phyloP scores from a whole-genome alignment of 2,329 filamentous ascomycete species.

The Fusarium sp. region DNA sequence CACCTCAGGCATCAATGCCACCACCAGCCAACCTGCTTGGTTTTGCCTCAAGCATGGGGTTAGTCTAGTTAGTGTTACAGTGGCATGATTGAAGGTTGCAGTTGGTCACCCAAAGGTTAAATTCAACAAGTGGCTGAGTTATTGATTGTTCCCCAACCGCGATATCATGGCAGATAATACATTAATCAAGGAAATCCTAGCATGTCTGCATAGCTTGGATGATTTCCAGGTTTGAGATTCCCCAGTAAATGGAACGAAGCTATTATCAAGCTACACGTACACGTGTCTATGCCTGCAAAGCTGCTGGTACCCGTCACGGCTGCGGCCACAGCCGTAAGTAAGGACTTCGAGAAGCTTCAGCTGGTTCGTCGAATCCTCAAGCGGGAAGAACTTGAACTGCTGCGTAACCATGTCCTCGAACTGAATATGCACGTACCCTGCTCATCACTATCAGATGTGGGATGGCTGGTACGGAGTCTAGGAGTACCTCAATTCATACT shows the following conservation, averaged over 20 bases:
- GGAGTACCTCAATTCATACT: background rate
- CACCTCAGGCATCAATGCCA: background rate
- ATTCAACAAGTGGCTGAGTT: background rate
- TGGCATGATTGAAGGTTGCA: slow-evolving; percentile 13
- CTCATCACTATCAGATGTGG: background rate
- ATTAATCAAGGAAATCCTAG: slow-evolving; percentile 5
- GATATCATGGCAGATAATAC: slow-evolving; percentile 19
- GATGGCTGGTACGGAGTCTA: background rate
- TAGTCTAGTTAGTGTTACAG: slow-evolving; percentile 10
- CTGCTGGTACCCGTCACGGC: slow-evolving; percentile 30
- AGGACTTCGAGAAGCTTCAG: slow-evolving; percentile 19
- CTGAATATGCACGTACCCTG: background rate
- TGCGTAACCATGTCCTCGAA: slow-evolving; percentile 18
- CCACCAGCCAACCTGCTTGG: background rate
- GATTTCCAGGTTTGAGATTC: slow-evolving; percentile 3
- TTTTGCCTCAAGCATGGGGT: background rate
- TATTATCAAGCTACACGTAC: slow-evolving; percentile 23
- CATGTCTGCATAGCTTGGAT: background rate
- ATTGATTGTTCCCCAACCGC: background rate
- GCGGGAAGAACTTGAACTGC: slow-evolving; percentile 16
- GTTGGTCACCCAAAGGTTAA: slow-evolving; percentile 2
- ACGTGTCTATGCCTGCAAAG: slow-evolving; percentile 19
- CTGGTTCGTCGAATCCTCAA: slow-evolving; percentile 16
- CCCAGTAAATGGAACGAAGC: background rate
- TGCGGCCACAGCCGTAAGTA: slow-evolving; percentile 16